phyloP scores from a whole-genome alignment of 768 basidiomycete species.

The Lepiota venenata region DNA sequence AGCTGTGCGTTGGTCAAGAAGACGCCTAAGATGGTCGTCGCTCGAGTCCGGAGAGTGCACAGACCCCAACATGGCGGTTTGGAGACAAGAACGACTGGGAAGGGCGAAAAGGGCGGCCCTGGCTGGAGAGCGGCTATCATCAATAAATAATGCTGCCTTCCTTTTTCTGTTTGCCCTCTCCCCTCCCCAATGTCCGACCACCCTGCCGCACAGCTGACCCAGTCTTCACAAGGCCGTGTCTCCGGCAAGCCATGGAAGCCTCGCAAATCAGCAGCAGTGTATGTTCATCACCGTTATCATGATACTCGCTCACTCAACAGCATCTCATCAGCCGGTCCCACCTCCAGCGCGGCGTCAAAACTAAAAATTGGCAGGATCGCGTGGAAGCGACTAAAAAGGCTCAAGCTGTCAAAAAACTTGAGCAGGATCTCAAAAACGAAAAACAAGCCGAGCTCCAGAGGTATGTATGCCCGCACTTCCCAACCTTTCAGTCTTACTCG shows the following conservation, averaged over 20 bases:
- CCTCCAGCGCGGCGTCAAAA: constrained; percentile 60
- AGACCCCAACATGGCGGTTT: constrained; percentile 37
- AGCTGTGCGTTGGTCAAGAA: constrained; percentile 52
- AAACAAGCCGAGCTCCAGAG: constrained; percentile 64
- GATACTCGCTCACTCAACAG: constrained; percentile 3
- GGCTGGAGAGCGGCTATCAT: neutral
- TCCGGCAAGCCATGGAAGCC: constrained; percentile 73
- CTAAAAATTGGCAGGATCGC: constrained; percentile 63
- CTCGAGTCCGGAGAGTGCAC: constrained; percentile 33
- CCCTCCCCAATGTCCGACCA: constrained; percentile 13
- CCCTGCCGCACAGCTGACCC: constrained; percentile 35
- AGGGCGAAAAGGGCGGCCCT: neutral
- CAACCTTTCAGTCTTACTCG: constrained; percentile 1
- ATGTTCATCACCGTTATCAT: constrained; percentile 16
- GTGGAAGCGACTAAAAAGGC: constrained; percentile 67
- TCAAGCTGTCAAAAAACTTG: constrained; percentile 68
- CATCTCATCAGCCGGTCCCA: constrained; percentile 56
- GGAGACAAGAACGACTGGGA: constrained; percentile 1
- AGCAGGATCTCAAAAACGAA: constrained; percentile 73
- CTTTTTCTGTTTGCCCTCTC: neutral
- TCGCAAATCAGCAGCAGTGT: constrained; percentile 49
- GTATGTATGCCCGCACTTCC: constrained; percentile 28
- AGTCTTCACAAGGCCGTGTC: constrained; percentile 61
- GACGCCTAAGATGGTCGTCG: constrained; percentile 44
- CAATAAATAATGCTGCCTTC: neutral